Evolutionary conservation across 768 basidiomycete genomes (phyloP).

Genomic region (Fomitopsis serialis): DNA sequence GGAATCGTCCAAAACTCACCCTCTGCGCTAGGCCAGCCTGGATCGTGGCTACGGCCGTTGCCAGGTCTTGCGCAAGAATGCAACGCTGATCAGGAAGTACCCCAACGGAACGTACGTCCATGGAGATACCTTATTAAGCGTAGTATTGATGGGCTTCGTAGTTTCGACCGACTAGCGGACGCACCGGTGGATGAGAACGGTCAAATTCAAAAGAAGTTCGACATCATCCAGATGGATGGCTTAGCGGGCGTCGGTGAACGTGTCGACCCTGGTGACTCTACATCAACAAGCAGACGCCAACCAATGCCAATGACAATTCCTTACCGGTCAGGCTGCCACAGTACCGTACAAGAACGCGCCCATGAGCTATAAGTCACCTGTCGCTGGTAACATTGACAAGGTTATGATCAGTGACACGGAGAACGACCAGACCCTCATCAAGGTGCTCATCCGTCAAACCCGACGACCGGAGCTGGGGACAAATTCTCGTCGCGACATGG

Average conservation of each 20-base stretch:
- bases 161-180: constrained; percentile 92
- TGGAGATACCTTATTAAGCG: background rate
- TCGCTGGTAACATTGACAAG: constrained; percentile 94
- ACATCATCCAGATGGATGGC: constrained; percentile 89
- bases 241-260: constrained; percentile 93
- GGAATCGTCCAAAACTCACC: constrained; percentile 7
- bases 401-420: constrained; percentile 97
- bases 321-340: constrained; percentile 76
- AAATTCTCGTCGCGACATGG: constrained; percentile 98
- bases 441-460: constrained; percentile 95
- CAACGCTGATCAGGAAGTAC: constrained; percentile 91
- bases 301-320: constrained; percentile 88
- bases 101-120: constrained; percentile 89
- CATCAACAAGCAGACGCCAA: constrained; percentile 95
- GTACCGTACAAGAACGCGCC: constrained; percentile 91
- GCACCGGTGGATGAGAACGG: constrained; percentile 85
- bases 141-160: constrained; percentile 22
- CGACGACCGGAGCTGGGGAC: constrained; percentile 92
- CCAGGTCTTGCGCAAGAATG: constrained; percentile 95
- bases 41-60: constrained; percentile 98
- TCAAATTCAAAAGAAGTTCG: constrained; percentile 74
- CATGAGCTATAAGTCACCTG: constrained; percentile 89
- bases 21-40: constrained; percentile 71
- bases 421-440: constrained; percentile 93
- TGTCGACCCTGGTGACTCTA: constrained; percentile 90